Evolutionary conservation across 2,329 filamentous ascomycete species (phyloP).

Genomic region (Diaporthe australafricana): DNA sequence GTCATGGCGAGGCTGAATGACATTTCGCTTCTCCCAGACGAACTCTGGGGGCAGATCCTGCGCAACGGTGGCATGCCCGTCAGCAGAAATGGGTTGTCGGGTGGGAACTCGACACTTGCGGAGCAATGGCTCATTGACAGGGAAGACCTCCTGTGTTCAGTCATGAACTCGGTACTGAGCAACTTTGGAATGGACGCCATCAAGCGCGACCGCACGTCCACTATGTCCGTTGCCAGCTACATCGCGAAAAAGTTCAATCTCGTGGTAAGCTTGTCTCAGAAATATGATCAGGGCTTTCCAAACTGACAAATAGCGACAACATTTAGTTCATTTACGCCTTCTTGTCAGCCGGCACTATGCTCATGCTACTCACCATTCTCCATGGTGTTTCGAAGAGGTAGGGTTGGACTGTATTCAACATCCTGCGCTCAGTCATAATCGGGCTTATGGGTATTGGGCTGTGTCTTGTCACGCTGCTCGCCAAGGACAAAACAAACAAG

Average conservation of each 20-base stretch:
- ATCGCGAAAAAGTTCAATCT: constrained; percentile 17
- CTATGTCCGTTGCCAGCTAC: background rate
- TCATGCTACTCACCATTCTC: constrained; percentile 45
- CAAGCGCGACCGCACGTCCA: constrained; percentile 1
- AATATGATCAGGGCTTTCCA: background rate
- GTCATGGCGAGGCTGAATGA: constrained; percentile 8
- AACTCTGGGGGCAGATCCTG: background rate
- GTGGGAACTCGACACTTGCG: background rate
- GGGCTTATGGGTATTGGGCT: constrained; percentile 40
- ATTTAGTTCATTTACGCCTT: constrained; percentile 43
- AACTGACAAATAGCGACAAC: background rate
- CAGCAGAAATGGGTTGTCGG: background rate
- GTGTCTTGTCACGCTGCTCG: constrained; percentile 41
- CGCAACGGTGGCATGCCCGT: constrained; percentile 3
- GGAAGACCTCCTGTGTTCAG: constrained; percentile 10
- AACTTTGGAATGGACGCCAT: background rate
- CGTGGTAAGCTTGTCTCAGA: background rate
- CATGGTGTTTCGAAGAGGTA: constrained; percentile 45
- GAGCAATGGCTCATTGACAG: constrained; percentile 12
- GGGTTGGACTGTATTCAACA: constrained; percentile 46
- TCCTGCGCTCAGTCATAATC: constrained; percentile 39
- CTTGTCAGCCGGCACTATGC: constrained; percentile 43
- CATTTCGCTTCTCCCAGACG: constrained; percentile 1
- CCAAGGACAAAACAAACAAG: constrained; percentile 23
- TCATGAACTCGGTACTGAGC: constrained; percentile 15